Evolutionary conservation across 192 early-diverging fungal genomes (phyloP), one percentile per base, ranked within the genome.

Genomic region (Rhizoclosmatium sp.): DNA sequence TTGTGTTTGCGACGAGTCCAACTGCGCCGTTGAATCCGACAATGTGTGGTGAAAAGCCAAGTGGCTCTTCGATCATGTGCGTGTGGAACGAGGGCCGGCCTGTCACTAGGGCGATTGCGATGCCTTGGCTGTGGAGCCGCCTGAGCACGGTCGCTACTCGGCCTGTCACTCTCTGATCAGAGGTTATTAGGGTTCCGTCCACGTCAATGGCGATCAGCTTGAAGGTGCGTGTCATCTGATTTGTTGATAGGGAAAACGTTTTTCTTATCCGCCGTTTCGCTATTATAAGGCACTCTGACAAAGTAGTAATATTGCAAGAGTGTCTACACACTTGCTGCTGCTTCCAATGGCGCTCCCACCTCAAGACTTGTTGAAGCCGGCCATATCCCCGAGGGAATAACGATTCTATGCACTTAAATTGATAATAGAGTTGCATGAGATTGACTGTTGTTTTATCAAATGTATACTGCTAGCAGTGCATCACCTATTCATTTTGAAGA

Each of bases 131-230:
- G 7, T 9, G 21, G 44, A 72, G 48, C 16, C 54, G 47, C 47
- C 12, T n/a, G 19, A 72, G 23, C 1, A 51, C 54, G 44, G 47
- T 40, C 12, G 16, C 31, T 3, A 47, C 21, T 21, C 70, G 70
- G 10, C 48, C 49, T 16, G 51, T 58, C 9, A 72, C 51, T 4
- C 2, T 7, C 40, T 51, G 19, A n/a, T 4, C 21, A 5, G 5
- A 7, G 1, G 42, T 72, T 2, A 72, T 47, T 21, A 58, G 23
- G 7, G 70, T 72, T 40, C 70, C 70, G 70, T 72, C 70, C 19
- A 72, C 21, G 40, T 72, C 70, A n/a, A 72, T 12, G 2, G 70
- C 70, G 21, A 72, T 19, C 2, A 72, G 70, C 16, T 9, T 19
- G 70, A 47, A 69, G n/a, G 21, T n/a, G 14, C 12, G 12, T 58